phyloP scores from a whole-genome alignment of 1,284 basidiomycete species.

The Sporisorium exsertum region DNA sequence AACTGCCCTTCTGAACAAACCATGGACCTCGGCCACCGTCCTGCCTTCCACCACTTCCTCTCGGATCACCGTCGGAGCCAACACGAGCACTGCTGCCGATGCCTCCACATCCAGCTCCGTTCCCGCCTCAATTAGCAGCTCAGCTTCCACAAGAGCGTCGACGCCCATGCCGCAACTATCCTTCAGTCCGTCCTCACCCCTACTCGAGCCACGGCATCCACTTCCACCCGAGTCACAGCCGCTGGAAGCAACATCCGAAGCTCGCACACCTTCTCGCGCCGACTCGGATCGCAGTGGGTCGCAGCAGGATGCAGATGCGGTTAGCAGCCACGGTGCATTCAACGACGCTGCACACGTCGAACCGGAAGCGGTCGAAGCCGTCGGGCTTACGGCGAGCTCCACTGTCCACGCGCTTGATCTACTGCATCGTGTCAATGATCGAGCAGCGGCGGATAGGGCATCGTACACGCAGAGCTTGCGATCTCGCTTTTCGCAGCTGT shows the following conservation, averaged over 20 bases:
- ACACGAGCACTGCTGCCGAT: slow-evolving; percentile 42
- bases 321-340: slow-evolving; percentile 24
- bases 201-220: neutral
- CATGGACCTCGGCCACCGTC: slow-evolving; percentile 35
- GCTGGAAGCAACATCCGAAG: slow-evolving; percentile 1
- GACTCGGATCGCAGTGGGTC: slow-evolving; percentile 9
- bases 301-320: neutral
- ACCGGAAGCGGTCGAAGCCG: slow-evolving; percentile 30
- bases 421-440: slow-evolving; percentile 41
- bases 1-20: slow-evolving; percentile 19
- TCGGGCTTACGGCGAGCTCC: slow-evolving; percentile 30
- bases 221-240: neutral
- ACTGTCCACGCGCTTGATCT: slow-evolving; percentile 47
- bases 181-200: slow-evolving; percentile 23
- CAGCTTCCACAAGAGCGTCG: slow-evolving; percentile 27
- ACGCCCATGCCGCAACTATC: slow-evolving; percentile 34
- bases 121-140: slow-evolving; percentile 19
- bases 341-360: slow-evolving; percentile 28
- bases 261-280: slow-evolving; percentile 7
- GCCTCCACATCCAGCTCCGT: slow-evolving; percentile 3
- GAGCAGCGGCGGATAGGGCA: slow-evolving; percentile 36
- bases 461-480: slow-evolving; percentile 19
- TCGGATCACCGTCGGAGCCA: slow-evolving; percentile 34
- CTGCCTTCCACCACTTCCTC: slow-evolving; percentile 31
- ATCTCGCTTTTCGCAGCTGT: slow-evolving; percentile 30